Percentiles rank a stretch among this genome's conserved stretches.
phyloP scores from a whole-genome alignment of 2,329 filamentous ascomycete species.

The Trichoderma arundinaceum region DNA sequence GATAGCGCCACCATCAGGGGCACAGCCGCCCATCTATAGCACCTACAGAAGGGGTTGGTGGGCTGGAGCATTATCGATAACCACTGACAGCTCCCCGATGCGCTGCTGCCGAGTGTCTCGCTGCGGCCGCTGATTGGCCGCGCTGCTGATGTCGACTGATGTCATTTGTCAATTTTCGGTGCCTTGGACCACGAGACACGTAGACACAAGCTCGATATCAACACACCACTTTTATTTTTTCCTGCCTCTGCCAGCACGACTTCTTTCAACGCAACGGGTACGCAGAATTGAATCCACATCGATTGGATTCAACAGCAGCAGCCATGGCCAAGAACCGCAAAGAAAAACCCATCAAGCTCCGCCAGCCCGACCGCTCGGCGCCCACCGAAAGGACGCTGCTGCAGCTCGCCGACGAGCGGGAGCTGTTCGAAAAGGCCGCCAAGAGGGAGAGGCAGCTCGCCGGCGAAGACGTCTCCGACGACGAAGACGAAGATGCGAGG shows the following conservation, averaged over 20 bases:
- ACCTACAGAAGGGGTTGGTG: slow-evolving; percentile 7
- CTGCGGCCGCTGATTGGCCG: slow-evolving; percentile 19
- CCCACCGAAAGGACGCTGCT: slow-evolving; percentile 71
- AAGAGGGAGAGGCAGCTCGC: slow-evolving; percentile 44
- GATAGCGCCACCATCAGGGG: no score
- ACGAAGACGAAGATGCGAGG: slow-evolving; percentile 40
- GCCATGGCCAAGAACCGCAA: slow-evolving; percentile 58
- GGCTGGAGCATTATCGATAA: slow-evolving; percentile 24
- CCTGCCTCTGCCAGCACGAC: background rate
- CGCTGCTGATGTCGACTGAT: slow-evolving; percentile 20
- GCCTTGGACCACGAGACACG: slow-evolving; percentile 10
- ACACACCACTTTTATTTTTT: background rate
- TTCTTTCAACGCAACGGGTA: background rate
- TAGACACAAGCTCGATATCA: background rate
- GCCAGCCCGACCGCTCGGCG: slow-evolving; percentile 70
- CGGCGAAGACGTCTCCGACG: slow-evolving; percentile 36
- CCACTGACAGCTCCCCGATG: background rate
- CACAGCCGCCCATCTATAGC: background rate
- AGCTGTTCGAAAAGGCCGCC: slow-evolving; percentile 60
- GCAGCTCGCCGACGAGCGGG: slow-evolving; percentile 69
- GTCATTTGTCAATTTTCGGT: slow-evolving; percentile 27
- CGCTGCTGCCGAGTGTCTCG: background rate
- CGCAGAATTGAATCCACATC: background rate
- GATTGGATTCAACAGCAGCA: background rate
- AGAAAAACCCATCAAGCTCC: slow-evolving; percentile 63